Evolutionary conservation across 1,284 basidiomycete genomes (phyloP), one percentile per base, ranked within the genome.

Genomic region (Wolfiporia cocos): DNA sequence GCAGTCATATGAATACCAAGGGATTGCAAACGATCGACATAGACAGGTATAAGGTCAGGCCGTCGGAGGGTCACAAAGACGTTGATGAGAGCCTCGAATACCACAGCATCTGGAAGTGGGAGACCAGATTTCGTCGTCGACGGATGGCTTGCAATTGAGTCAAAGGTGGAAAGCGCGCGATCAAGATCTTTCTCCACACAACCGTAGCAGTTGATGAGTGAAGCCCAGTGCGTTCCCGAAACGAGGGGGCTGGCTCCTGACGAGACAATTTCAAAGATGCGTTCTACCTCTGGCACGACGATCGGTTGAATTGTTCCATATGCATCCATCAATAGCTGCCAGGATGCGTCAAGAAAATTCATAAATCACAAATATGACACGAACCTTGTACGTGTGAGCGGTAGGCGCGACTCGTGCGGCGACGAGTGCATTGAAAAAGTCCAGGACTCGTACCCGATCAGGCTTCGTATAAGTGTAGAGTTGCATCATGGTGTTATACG

Each of bases 401-500:
- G 88, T 86, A 21, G 92, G 92, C 4, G 63, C 54, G 29, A 99
- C 82, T 1, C 74, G 65, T 5, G 76, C 80, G 12, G 65, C 61
- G 26, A 70, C 61, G 66, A 99, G 76, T 55, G 80, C 73, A 41
- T 85, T 60, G 63, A 88, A 90, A 65, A 88, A 99, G 52, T 77
- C 68, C 29, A 96, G 63, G 12, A 86, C 86, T 33, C 79, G 74
- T 23, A 77, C 76, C 39, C 93, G 81, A 53, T 92, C 84, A 1
- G 92, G 93, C 56, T 88, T 87, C 19, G 87, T 95, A 48, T 87
- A 82, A 37, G 89, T 86, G 67, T 92, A 96, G 59, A 95, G 78
- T 65, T 99, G 96, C 78, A 99, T 97, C 94, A 99, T 97, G 29
- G 90, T 97, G 68, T 97, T 99, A 71, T 81, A 92, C 4, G 95